Evolutionary conservation across 2,329 filamentous ascomycete species (phyloP).

Genomic region (Pseudonectria buxi): DNA sequence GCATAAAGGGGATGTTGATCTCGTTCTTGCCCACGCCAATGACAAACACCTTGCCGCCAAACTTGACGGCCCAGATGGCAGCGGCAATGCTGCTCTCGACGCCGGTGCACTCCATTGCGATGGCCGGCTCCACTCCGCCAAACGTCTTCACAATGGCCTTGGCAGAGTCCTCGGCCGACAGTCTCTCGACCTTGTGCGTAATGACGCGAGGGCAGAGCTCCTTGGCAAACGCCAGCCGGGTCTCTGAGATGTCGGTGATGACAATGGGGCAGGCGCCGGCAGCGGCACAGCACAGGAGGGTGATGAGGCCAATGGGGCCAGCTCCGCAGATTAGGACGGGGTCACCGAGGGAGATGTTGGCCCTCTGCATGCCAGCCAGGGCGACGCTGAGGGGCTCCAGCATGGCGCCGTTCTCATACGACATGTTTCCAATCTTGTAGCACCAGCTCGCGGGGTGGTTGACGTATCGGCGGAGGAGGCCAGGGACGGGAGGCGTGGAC

Average conservation of each 20-base stretch:
- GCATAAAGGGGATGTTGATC: conserved; percentile 94
- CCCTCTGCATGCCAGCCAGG: conserved; percentile 79
- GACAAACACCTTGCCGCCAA: conserved; percentile 94
- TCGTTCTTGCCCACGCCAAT: conserved; percentile 94
- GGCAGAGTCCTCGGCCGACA: conserved; percentile 64
- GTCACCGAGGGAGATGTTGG: conserved; percentile 75
- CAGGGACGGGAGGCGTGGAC: conserved; percentile 83
- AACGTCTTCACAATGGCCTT: conserved; percentile 60
- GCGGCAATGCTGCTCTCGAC: conserved; percentile 82
- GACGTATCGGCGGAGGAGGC: conserved; percentile 84
- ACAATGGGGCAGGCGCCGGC: conserved; percentile 87
- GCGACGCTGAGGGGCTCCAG: conserved; percentile 87
- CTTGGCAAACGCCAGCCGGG: conserved; percentile 77
- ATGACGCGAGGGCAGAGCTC: conserved; percentile 70
- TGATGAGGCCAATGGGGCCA: conserved; percentile 88
- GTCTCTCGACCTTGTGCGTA: conserved; percentile 69
- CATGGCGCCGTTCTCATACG: conserved; percentile 83
- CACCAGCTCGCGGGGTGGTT: conserved; percentile 94
- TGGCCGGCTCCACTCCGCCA: conserved; percentile 70
- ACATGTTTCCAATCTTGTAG: conserved; percentile 91
- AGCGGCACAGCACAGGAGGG: conserved; percentile 74
- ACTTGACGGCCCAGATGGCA: conserved; percentile 85
- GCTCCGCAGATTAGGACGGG: conserved; percentile 85
- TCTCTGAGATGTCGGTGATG: conserved; percentile 90
- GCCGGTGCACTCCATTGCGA: conserved; percentile 89